Percentiles rank a stretch among this genome's conserved stretches.
Conservation (phyloP, 2,329 filamentous ascomycete species). For the Penicillium thymicola region DNA sequence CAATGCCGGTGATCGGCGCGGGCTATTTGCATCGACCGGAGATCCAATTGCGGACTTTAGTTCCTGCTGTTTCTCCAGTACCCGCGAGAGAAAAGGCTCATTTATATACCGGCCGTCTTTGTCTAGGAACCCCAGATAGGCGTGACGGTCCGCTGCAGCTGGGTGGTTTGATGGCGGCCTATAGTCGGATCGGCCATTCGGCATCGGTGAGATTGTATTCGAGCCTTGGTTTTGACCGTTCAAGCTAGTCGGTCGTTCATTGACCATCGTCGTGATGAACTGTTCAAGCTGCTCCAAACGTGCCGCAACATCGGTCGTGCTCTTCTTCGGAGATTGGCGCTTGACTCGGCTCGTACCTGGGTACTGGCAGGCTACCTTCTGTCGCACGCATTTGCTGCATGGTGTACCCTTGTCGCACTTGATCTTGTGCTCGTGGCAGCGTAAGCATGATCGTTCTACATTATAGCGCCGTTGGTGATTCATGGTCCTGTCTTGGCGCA, state of each 20-base stretch:
- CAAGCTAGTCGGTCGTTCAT: not conserved
- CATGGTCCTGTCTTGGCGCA: not conserved
- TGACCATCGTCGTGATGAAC: slow-evolving; percentile 14
- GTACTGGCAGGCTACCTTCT: slow-evolving; percentile 22
- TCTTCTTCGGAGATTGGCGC: slow-evolving; percentile 19
- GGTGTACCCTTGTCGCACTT: slow-evolving; percentile 25
- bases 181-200: not conserved
- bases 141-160: not conserved
- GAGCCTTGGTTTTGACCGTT: not conserved
- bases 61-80: slow-evolving; percentile 28
- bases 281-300: slow-evolving; percentile 25
- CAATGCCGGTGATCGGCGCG: slow-evolving; percentile 11
- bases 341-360: slow-evolving; percentile 22
- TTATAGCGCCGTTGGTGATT: slow-evolving; percentile 22
- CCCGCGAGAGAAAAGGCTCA: slow-evolving; percentile 26
- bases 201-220: not conserved
- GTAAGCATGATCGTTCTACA: slow-evolving; percentile 29
- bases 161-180: not conserved
- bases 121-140: slow-evolving; percentile 19
- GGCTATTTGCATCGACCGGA: slow-evolving; percentile 5
- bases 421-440: slow-evolving; percentile 31
- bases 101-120: slow-evolving; percentile 31
- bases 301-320: slow-evolving; percentile 17
- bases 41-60: slow-evolving; percentile 23
- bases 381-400: slow-evolving; percentile 23